These are phyloP conservation scores for Schoenoplectus triqueter DNA, from an alignment of 202 grass and related monocot genomes.

Conservation along the genomic window DNA sequence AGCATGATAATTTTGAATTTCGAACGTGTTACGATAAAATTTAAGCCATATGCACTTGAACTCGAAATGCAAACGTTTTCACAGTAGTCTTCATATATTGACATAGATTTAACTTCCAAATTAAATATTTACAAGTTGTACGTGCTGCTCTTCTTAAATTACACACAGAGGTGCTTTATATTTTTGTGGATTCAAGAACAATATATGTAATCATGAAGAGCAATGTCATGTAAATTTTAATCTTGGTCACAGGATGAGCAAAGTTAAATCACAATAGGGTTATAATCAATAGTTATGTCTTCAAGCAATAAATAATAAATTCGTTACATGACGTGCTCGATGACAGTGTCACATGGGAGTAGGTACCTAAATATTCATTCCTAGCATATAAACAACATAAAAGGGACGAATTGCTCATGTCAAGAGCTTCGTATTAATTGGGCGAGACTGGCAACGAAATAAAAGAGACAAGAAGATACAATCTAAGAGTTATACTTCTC, in stretches of 20 bases:
- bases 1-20: too few relatives aligned
- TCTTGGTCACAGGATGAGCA: conserved; percentile 4
- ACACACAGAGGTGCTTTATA: background rate
- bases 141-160: background rate
- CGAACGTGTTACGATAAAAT: too few relatives aligned
- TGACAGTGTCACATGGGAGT: conserved; percentile 52
- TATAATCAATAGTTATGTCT: conserved; percentile 32
- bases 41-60: too few relatives aligned
- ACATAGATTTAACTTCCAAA: too few relatives aligned
- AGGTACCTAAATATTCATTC: conserved; percentile 45
- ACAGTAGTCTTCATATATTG: too few relatives aligned
- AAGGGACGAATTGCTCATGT: conserved; percentile 45
- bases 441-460: background rate
- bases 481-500: conserved; percentile 5
- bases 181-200: background rate
- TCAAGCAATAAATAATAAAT: conserved; percentile 22
- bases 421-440: conserved; percentile 33
- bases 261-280: conserved; percentile 4
- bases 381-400: conserved; percentile 50
- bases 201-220: background rate
- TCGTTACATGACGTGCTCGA: conserved; percentile 24
- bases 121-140: background rate
- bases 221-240: background rate
- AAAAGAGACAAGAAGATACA: conserved; percentile 39
- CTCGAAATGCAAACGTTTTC: too few relatives aligned